These are phyloP conservation scores for Aureobasidium namibiae DNA, from an alignment of 2,329 filamentous ascomycete species.

Conservation along the genomic window DNA sequence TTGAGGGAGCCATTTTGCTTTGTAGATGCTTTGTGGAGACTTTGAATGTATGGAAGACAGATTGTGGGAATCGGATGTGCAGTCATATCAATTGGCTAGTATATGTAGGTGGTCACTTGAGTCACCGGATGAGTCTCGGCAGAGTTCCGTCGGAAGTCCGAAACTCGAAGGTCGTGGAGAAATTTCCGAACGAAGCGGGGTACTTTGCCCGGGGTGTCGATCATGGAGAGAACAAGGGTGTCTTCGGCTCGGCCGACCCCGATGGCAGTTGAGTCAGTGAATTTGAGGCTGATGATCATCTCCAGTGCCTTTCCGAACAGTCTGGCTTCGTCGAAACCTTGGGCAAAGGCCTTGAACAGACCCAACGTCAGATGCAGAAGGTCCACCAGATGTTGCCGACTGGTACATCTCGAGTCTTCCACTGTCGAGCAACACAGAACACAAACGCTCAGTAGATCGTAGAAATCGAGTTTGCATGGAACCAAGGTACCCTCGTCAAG, in stretches of 20 bases:
- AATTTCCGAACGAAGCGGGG: not conserved
- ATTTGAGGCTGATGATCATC: not conserved
- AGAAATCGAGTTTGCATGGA: not conserved
- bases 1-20: not conserved
- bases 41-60: too few relatives aligned
- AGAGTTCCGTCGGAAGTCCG: not conserved
- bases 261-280: not conserved
- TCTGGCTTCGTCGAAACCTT: not conserved
- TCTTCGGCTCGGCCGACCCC: not conserved
- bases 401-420: not conserved
- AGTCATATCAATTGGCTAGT: not conserved
- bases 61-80: not conserved
- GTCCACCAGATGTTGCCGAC: not conserved
- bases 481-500: not conserved
- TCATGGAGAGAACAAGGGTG: not conserved
- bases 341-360: not conserved
- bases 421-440: not conserved
- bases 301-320: not conserved
- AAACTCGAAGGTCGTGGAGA: not conserved
- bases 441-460: not conserved
- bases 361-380: not conserved
- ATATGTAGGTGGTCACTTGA: not conserved
- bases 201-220: not conserved
- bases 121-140: not conserved
- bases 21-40: not conserved